Evolutionary conservation across 352 stramenopile genomes (phyloP), one percentile per base, ranked within the genome.

Genomic region (Thraustotheca clavata): DNA sequence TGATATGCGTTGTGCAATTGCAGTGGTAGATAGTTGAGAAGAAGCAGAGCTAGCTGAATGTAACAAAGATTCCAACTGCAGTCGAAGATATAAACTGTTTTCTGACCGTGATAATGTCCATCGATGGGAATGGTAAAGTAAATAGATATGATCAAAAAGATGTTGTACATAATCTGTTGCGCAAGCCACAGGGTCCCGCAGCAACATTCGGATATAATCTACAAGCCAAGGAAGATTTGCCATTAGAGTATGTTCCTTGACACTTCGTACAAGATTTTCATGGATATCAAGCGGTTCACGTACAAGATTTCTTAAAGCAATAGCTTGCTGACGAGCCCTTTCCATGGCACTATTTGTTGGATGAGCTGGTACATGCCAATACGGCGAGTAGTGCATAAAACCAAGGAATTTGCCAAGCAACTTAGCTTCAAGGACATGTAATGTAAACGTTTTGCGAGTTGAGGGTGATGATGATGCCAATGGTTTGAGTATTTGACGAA

Each of bases 321-420:
- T 73, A 0, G 76, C 78, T 59, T 89, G 76, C 18, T 68, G 68
- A 29, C 85, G 70, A 11, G 81, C 69, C 16, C 72, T 73, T 27
- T 79, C 67, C 20, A 88, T 79, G 0, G 77, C 78, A 20, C 66
- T 70, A 50, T 88, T 88, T 5, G 80, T 71, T 9, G 57, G 57
- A 0, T 71, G 73, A 7, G 75, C 52, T 2, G 60, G 41, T 0
- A 57, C 62, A 31, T 77, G 66, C 78, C 76, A 88, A 55, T 83
- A 76, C 0, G 78, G 80, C 0, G 76, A 78, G 61, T 84, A 88
- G 7, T 73, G 74, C 14, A 89, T 59, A 47, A 79, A 89, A 0
- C 76, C 80, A 7, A 89, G 72, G 47, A 89, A 89, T 46, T 86
- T 86, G 20, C 70, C 77, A n/a, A 87, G 69, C 0, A 85, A 74